These are phyloP conservation scores for Rhypophila decipiens DNA, from an alignment of 495 filamentous ascomycete genomes.

Conservation along the genomic window DNA sequence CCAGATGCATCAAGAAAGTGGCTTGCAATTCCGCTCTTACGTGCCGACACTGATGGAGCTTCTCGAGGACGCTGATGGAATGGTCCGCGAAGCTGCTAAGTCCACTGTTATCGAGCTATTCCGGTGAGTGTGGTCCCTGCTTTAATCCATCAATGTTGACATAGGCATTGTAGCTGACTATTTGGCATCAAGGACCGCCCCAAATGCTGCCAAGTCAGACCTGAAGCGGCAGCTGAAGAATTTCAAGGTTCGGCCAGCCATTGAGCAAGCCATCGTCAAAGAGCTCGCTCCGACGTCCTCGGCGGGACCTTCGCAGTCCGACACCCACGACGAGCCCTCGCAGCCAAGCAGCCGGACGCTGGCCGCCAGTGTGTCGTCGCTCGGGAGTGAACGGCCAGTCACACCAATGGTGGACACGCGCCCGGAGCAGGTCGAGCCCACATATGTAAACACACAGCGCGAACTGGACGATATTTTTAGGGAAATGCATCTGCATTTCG, in stretches of 20 bases:
- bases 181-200: conserved; percentile 53
- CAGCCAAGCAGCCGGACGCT: conserved; percentile 25
- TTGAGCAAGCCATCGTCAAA: conserved; percentile 68
- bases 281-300: conserved; percentile 58
- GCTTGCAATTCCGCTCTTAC: conserved; percentile 72
- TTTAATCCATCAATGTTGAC: neutral
- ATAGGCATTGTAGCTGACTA: neutral
- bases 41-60: conserved; percentile 76
- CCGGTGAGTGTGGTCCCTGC: conserved; percentile 41
- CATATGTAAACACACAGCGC: conserved; percentile 70
- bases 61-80: conserved; percentile 82
- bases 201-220: conserved; percentile 78
- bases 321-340: conserved; percentile 33
- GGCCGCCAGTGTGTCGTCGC: conserved; percentile 44
- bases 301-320: conserved; percentile 38
- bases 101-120: conserved; percentile 78
- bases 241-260: conserved; percentile 76
- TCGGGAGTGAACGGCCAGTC: conserved; percentile 38
- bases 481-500: conserved; percentile 74
- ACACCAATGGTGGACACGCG: conserved; percentile 51
- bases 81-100: conserved; percentile 79
- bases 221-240: conserved; percentile 73
- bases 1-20: conserved; percentile 75
- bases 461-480: conserved; percentile 80
- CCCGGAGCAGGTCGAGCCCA: conserved; percentile 66